phyloP scores from a whole-genome alignment of 2,329 filamentous ascomycete species.

The Lasiodiplodia gonubiensis region DNA sequence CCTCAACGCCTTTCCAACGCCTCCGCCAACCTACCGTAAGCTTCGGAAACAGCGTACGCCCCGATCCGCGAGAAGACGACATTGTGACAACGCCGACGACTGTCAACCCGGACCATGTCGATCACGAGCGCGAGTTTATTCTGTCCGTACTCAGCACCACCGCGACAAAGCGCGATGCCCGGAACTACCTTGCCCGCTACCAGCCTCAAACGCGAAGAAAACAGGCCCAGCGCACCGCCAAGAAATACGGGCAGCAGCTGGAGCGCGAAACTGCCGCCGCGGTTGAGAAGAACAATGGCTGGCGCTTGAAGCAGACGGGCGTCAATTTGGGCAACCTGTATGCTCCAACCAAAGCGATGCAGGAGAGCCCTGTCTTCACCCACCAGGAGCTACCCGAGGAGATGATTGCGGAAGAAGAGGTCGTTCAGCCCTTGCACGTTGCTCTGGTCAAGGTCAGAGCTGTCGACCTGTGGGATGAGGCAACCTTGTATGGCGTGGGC shows the following conservation, averaged over 20 bases:
- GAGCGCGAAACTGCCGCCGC: conserved; percentile 30
- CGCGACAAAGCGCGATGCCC: conserved; percentile 90
- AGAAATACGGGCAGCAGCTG: conserved; percentile 10
- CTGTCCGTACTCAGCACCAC: conserved; percentile 86
- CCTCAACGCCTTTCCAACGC: not conserved
- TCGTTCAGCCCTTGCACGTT: conserved; percentile 66
- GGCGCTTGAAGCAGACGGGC: conserved; percentile 51
- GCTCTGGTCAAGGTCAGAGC: conserved; percentile 84
- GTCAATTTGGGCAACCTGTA: conserved; percentile 69
- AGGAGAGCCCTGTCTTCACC: conserved; percentile 65
- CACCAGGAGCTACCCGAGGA: conserved; percentile 55
- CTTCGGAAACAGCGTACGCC: conserved; percentile 28
- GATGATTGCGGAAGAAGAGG: conserved; percentile 31
- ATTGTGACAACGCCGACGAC: not conserved
- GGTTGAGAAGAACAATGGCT: conserved; percentile 40
- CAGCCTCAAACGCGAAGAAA: conserved; percentile 35
- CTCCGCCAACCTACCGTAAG: not conserved
- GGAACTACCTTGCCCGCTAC: conserved; percentile 86
- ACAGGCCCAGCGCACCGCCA: conserved; percentile 31
- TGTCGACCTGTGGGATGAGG: conserved; percentile 72
- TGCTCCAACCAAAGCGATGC: conserved; percentile 62
- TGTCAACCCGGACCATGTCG: conserved; percentile 19
- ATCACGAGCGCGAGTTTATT: conserved; percentile 51
- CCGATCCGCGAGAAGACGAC: conserved; percentile 19
- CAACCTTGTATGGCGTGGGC: conserved; percentile 74